These are phyloP conservation scores for Globisporangium mamillatum DNA, from an alignment of 352 stramenopile species.

Conservation along the genomic window DNA sequence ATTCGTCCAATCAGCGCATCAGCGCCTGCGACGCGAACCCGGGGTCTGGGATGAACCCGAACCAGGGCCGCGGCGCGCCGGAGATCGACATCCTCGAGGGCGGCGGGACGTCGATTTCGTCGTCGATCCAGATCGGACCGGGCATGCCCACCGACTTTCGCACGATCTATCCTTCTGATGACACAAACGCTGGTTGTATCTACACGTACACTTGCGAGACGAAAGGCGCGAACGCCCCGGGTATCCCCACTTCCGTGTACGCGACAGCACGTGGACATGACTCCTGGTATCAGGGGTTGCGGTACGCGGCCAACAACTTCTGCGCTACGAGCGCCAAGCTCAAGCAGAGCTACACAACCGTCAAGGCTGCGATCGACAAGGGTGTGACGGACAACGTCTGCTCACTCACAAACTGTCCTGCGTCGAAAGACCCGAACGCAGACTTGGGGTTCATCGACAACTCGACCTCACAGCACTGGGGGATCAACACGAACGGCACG, in stretches of 20 bases:
- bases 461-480: slow-evolving; percentile 39
- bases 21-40: slow-evolving; percentile 89
- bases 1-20: slow-evolving; percentile 62
- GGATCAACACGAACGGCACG: slow-evolving; percentile 64
- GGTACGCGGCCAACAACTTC: slow-evolving; percentile 56
- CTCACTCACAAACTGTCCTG: slow-evolving; percentile 37
- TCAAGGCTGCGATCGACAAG: slow-evolving; percentile 34
- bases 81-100: slow-evolving; percentile 96
- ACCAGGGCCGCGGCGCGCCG: slow-evolving; percentile 86
- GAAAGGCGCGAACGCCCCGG: slow-evolving; percentile 44
- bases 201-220: slow-evolving; percentile 43
- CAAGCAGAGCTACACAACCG: slow-evolving; percentile 41
- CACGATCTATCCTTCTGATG: background rate
- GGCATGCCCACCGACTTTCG: slow-evolving; percentile 23
- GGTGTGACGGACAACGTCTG: slow-evolving; percentile 51
- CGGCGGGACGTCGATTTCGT: slow-evolving; percentile 57
- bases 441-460: slow-evolving; percentile 54
- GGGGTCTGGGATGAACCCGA: slow-evolving; percentile 89
- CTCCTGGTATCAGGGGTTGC: slow-evolving; percentile 53
- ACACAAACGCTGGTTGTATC: slow-evolving; percentile 29
- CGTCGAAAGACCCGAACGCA: slow-evolving; percentile 44
- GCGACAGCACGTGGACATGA: slow-evolving; percentile 13
- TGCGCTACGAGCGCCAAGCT: slow-evolving; percentile 28
- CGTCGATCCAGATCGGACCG: slow-evolving; percentile 69
- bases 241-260: slow-evolving; percentile 46